Base-by-base conservation (phyloP, 1,139 yeast genomes). In the Sugiyamaella grinbergsii region DNA sequence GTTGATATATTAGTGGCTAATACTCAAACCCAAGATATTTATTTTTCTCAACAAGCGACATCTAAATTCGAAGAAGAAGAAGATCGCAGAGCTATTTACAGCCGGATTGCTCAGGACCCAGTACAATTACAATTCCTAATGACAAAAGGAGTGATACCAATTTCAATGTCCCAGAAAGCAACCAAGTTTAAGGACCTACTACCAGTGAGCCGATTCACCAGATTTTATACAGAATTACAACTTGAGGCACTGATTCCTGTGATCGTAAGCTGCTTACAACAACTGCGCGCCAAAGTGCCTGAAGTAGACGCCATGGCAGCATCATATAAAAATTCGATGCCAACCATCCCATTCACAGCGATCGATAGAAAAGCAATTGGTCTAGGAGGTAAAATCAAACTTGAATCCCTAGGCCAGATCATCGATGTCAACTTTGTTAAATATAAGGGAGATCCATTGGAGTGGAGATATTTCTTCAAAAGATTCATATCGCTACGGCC, bases 401-500 rank as follows among this genome's bases (percentile, higher is more conserved):
- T 81, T 19, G 62, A 68, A 3, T 63, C 66, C 43, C 62, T 47
- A 15, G 47, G 43, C 15, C 48, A 45, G 13, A 52, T 57, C 28
- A 57, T 62, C 31, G 66, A 64, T 37, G 72, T 82, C 1, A 79
- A 76, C 50, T 81, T 83, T 59, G 66, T 73, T 38, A 78, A 79
- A 58, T 69, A 74, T 4, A 72, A 73, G 32, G 85, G 85, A 0
- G 86, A 83, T 65, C 87, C 87, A 0, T 62, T 83, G 38, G 87
- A 82, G 62, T 83, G 88, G 88, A 72, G 88, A 62, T 67, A 80
- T 13, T 66, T 82, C 29, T 83, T 82, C 66, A 80, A 80, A 59
- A 71, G 73, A 43, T 71, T 80, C 22, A 76, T 82, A 0, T 64
- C 78, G 4, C 62, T 76, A 16, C 79, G 84, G 56, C 74, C 82